Conservation (phyloP, 345 rosid genomes). For the Anacardium occidentale region DNA sequence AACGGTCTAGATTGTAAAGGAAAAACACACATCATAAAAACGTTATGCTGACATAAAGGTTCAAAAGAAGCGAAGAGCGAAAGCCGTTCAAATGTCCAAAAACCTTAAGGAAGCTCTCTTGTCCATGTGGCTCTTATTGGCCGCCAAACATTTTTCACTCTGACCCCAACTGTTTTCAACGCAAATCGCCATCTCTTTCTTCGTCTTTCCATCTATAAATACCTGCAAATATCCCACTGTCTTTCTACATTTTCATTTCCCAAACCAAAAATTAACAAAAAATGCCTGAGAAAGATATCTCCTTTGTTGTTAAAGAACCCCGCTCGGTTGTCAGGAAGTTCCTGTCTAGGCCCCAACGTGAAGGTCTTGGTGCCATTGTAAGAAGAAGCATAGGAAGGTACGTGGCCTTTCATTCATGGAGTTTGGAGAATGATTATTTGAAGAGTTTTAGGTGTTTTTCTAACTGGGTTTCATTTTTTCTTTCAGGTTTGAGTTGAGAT, state of each 20-base stretch:
- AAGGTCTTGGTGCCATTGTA: conserved; percentile 84
- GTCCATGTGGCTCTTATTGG: conserved; percentile 40
- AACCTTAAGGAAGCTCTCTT: conserved; percentile 24
- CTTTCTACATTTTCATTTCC: background rate
- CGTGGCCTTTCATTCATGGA: background rate
- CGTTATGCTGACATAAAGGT: conserved; percentile 38
- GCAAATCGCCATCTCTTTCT: background rate
- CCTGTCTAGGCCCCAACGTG: conserved; percentile 84
- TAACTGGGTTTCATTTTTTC: conserved; percentile 16
- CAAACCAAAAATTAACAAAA: background rate
- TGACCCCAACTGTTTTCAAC: conserved; percentile 35
- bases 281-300: conserved; percentile 35
- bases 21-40: conserved; percentile 30
- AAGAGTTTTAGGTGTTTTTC: conserved; percentile 6
- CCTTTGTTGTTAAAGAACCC: conserved; percentile 32
- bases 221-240: background rate
- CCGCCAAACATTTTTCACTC: conserved; percentile 36
- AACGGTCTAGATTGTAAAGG: conserved; percentile 8
- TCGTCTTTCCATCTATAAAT: conserved; percentile 6
- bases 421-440: background rate
- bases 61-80: background rate
- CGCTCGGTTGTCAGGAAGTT: conserved; percentile 66
- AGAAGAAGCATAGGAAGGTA: conserved; percentile 96
- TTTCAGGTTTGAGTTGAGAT: conserved; percentile 74
- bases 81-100: background rate